Conservation (phyloP, 176 grass and related monocot species). For the Tillandsia fasciculata region DNA sequence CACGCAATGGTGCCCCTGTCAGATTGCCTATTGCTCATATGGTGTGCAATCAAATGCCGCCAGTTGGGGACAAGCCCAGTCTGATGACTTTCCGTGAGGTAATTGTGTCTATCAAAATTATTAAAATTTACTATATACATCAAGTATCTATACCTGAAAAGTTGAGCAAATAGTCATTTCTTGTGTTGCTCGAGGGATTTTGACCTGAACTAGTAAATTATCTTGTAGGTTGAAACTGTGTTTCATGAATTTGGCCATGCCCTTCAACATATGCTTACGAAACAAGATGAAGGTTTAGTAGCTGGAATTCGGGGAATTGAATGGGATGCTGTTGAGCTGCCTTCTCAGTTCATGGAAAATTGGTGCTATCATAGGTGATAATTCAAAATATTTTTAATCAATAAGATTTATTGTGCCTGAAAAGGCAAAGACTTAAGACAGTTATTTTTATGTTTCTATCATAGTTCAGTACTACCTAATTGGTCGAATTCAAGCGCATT, state of each 20-base stretch:
- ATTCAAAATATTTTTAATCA: conserved; percentile 8
- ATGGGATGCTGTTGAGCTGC: conserved; percentile 98
- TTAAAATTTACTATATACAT: not conserved
- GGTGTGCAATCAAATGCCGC: conserved; percentile 96
- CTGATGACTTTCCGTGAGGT: conserved; percentile 99
- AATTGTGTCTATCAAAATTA: conserved; percentile 12
- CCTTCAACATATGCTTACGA: conserved; percentile 98
- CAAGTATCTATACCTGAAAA: not conserved
- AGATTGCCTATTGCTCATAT: conserved; percentile 91
- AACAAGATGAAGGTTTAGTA: conserved; percentile 88
- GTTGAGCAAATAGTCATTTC: not conserved
- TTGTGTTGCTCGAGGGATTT: conserved; percentile 8
- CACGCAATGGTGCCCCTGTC: conserved; percentile 51
- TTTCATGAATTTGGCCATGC: conserved; percentile 99
- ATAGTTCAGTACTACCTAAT: too few relatives aligned
- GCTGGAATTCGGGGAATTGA: conserved; percentile 92
- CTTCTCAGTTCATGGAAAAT: conserved; percentile 99
- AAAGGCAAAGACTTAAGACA: not conserved
- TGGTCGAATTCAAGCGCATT: too few relatives aligned
- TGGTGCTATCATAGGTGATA: conserved; percentile 97
- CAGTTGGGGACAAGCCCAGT: conserved; percentile 88
- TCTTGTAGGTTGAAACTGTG: conserved; percentile 86
- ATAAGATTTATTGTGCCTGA: conserved; percentile 1
- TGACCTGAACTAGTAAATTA: conserved; percentile 2
- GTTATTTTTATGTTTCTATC: not conserved